Evolutionary conservation across 2,329 filamentous ascomycete species (phyloP).

Genomic region (Onygenales sp.): DNA sequence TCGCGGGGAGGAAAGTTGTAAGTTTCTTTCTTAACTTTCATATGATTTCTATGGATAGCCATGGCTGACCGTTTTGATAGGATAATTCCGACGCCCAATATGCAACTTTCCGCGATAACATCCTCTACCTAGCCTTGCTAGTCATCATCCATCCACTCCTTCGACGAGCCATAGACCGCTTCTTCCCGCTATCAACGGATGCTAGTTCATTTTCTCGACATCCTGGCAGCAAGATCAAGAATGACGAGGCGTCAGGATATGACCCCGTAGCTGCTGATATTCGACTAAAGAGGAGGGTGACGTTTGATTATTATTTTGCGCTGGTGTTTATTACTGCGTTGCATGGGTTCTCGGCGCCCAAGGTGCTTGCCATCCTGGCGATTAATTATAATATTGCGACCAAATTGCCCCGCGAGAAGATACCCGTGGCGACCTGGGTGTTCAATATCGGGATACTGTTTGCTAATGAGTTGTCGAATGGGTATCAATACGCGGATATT

Average conservation of each 20-base stretch:
- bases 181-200: conserved; percentile 33
- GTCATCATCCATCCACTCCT: conserved; percentile 70
- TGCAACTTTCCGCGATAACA: conserved; percentile 69
- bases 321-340: conserved; percentile 66
- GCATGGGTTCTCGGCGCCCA: conserved; percentile 77
- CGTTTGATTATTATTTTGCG: conserved; percentile 78
- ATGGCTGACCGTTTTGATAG: conserved; percentile 31
- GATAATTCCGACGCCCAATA: conserved; percentile 91
- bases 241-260: conserved; percentile 28
- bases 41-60: not conserved
- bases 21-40: conserved; percentile 19
- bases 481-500: conserved; percentile 63
- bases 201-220: conserved; percentile 14
- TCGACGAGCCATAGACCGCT: conserved; percentile 59
- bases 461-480: conserved; percentile 73
- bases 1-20: conserved; percentile 82
- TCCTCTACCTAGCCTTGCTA: conserved; percentile 68
- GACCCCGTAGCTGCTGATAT: conserved; percentile 35
- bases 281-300: conserved; percentile 58
- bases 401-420: conserved; percentile 55
- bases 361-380: conserved; percentile 70
- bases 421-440: conserved; percentile 72
- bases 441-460: conserved; percentile 85
- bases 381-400: conserved; percentile 75
- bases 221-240: conserved; percentile 10